phyloP scores from a whole-genome alignment of 805 yeast species.

The Yamadazyma laniorum region DNA sequence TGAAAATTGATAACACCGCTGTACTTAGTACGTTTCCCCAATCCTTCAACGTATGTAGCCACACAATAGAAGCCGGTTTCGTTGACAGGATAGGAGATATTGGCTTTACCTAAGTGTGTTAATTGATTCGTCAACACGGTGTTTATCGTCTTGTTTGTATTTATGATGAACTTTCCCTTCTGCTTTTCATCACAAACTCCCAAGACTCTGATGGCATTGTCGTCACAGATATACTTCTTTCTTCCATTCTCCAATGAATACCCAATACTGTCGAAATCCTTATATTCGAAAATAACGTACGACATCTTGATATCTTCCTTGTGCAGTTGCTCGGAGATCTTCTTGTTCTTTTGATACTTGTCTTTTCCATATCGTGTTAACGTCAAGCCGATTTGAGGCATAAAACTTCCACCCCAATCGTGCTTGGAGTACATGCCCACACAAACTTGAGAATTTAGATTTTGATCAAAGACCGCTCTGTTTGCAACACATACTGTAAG shows the following conservation, averaged over 20 bases:
- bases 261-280: constrained; percentile 73
- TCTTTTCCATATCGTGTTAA: constrained; percentile 28
- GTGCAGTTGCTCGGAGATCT: constrained; percentile 21
- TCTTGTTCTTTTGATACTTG: constrained; percentile 24
- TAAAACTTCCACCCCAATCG: constrained; percentile 81
- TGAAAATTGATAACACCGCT: constrained; percentile 75
- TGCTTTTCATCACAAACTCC: constrained; percentile 52
- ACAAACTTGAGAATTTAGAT: constrained; percentile 61
- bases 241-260: constrained; percentile 40
- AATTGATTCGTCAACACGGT: constrained; percentile 58
- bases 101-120: constrained; percentile 56
- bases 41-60: constrained; percentile 55
- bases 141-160: constrained; percentile 44
- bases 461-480: constrained; percentile 48
- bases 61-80: constrained; percentile 93
- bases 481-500: constrained; percentile 20
- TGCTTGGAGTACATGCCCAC: constrained; percentile 85
- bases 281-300: constrained; percentile 78
- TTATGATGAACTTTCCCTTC: constrained; percentile 62
- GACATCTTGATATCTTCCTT: constrained; percentile 48
- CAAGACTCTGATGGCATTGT: constrained; percentile 52
- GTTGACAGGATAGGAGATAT: constrained; percentile 60
- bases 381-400: constrained; percentile 35
- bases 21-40: constrained; percentile 41
- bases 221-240: constrained; percentile 68